Evolutionary conservation across 1,139 yeast species (phyloP).

Genomic region (Protomyces macrosporus): DNA sequence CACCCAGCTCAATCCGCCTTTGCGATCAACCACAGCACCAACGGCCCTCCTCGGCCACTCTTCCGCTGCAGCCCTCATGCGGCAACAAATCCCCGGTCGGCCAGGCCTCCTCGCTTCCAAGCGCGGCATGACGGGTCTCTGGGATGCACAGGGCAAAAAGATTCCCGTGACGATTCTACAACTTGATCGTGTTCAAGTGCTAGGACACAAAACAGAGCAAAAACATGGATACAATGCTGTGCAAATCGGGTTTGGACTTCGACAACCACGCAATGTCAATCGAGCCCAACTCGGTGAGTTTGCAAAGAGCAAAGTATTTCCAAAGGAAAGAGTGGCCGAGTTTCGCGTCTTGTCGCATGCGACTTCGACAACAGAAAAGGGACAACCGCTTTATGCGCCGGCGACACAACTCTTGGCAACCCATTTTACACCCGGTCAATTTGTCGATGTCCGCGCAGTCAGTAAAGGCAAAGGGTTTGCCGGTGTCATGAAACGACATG

Average conservation of each 20-base stretch:
- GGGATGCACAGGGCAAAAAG: constrained; percentile 60
- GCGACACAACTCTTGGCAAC: constrained; percentile 51
- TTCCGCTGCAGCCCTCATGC: constrained; percentile 39
- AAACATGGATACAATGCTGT: constrained; percentile 79
- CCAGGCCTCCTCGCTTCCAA: constrained; percentile 68
- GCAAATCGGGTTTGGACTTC: constrained; percentile 79
- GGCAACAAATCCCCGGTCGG: constrained; percentile 42
- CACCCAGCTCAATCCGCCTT: constrained; percentile 12
- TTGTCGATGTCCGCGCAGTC: constrained; percentile 69
- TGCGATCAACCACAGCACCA: constrained; percentile 19
- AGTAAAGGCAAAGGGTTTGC: constrained; percentile 96
- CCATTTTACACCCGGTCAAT: constrained; percentile 76
- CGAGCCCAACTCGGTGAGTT: constrained; percentile 71
- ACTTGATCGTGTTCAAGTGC: constrained; percentile 81
- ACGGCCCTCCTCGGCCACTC: constrained; percentile 39
- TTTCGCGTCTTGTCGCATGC: constrained; percentile 46
- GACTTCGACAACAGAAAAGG: constrained; percentile 54
- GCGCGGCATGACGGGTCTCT: constrained; percentile 85
- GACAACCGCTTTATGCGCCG: constrained; percentile 41
- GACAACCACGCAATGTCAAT: constrained; percentile 56
- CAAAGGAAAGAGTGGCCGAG: constrained; percentile 69
- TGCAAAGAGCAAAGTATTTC: constrained; percentile 74
- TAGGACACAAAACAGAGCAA: constrained; percentile 60
- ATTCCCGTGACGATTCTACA: constrained; percentile 68
- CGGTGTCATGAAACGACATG: constrained; percentile 97